Evolutionary conservation across 2,329 filamentous ascomycete species (phyloP), one percentile per base, ranked within the genome.

Genomic region (Diplocarpon mali): DNA sequence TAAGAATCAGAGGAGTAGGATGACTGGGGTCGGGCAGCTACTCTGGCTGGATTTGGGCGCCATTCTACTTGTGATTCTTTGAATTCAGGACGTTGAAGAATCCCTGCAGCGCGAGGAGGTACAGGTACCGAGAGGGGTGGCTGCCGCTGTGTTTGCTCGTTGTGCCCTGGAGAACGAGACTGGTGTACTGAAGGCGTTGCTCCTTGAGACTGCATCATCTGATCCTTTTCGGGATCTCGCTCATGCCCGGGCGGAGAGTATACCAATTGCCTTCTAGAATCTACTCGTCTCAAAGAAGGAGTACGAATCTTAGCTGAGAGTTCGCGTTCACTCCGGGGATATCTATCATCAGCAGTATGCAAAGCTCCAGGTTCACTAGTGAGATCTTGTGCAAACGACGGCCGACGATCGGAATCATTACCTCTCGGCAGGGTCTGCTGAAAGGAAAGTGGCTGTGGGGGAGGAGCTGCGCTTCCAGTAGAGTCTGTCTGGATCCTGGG

Each of bases 61-160:
- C 53, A 57, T 20, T 53, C 45, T 31, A 58, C 55, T 36, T 56
- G 45, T 3, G 54, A 57, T 24, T 47, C 39, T 47, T 46, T 46
- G 13, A 47, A 44, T 7, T 51, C 40, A 7, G 46, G 46, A 5
- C 47, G 39, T 28, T 50, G 45, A 5, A 47, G 20, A 3, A 46
- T 40, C 11, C 48, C 41, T 12, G 37, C 31, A 13, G 37, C 28
- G 39, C 48, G 35, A 13, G 50, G 38, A 16, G 41, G 30, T 8
- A 29, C 27, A 14, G 47, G 35, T 8, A 37, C 24, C 29, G 40
- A 11, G 20, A 34, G 35, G 2, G 17, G 17, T 16, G 40, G 40
- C n/a, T 29, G 31, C 6, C 30, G 28, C n/a, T 44, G 45, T 7
- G 24, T 14, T n/a, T 28, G 35, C 27, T 42, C 36, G 24, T 28